Percentiles rank a stretch among this genome's conserved stretches.
Conservation (phyloP, 176 grass and related monocot genomes). For the Paspalum vaginatum region DNA sequence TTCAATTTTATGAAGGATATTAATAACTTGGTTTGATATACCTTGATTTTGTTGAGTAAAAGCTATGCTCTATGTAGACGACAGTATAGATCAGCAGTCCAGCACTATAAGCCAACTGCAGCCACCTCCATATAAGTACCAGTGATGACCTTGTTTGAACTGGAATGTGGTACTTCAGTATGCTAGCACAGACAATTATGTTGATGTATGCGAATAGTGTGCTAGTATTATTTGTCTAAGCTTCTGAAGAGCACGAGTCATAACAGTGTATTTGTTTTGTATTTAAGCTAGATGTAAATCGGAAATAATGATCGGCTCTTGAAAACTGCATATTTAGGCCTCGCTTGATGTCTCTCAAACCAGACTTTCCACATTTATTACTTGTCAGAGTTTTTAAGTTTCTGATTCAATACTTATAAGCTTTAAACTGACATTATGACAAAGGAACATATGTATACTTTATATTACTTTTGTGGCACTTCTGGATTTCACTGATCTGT, state of each 20-base stretch:
- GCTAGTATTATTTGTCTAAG: not conserved
- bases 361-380: constrained; percentile 2
- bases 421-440: constrained; percentile 30
- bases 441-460: not conserved
- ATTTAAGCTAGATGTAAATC: constrained; percentile 15
- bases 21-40: not conserved
- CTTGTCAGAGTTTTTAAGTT: not conserved
- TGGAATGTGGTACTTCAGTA: constrained; percentile 7
- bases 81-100: not conserved
- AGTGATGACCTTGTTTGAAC: constrained; percentile 3
- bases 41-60: not conserved
- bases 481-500: too few species aligned
- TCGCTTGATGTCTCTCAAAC: constrained; percentile 16
- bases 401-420: constrained; percentile 2
- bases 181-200: constrained; percentile 15
- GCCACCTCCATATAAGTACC: not conserved
- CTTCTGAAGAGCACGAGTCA: constrained; percentile 18
- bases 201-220: constrained; percentile 14
- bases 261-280: not conserved
- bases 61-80: not conserved
- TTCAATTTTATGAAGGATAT: not conserved
- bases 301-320: not conserved
- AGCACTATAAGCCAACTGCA: not conserved
- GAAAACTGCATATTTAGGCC: not conserved
- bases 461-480: not conserved